A percentile compares a stretch with the other conserved stretches of the same genome.
phyloP scores from a whole-genome alignment of 176 grass and related monocot species.

The Luzula sylvatica region DNA sequence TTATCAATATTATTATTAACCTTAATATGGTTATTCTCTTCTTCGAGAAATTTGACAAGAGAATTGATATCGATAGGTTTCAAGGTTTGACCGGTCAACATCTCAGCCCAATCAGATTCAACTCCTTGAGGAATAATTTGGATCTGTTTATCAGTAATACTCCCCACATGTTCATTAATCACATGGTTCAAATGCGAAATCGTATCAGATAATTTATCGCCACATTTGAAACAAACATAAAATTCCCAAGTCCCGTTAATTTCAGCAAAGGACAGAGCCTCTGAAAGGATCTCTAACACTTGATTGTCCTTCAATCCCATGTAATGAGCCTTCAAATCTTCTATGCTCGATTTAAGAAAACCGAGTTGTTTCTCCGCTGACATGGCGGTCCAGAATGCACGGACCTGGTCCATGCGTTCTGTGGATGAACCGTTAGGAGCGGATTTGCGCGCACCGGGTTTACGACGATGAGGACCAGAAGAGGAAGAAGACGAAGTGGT shows the following conservation, averaged over 20 bases:
- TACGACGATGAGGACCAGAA: conserved; percentile 46
- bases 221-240: conserved; percentile 50
- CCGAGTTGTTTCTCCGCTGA: conserved; percentile 26
- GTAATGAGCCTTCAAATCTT: conserved; percentile 50
- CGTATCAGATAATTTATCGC: conserved; percentile 31
- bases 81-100: conserved; percentile 57
- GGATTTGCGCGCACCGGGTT: conserved; percentile 37
- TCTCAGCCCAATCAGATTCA: conserved; percentile 41
- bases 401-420: conserved; percentile 53
- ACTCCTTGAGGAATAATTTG: conserved; percentile 51
- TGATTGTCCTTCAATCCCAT: conserved; percentile 8
- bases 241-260: conserved; percentile 50
- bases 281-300: conserved; percentile 31
- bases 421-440: conserved; percentile 8
- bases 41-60: conserved; percentile 38
- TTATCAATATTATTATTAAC: too few relatives aligned
- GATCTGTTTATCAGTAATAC: conserved; percentile 24
- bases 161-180: conserved; percentile 35
- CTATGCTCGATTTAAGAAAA: conserved; percentile 44
- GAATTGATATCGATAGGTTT: conserved; percentile 53
- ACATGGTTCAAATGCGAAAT: conserved; percentile 34
- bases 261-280: conserved; percentile 35
- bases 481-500: conserved; percentile 23
- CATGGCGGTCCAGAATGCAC: conserved; percentile 53
- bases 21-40: conserved; percentile 26